Evolutionary conservation across 73 alveolate species (phyloP).

Genomic region (Stentor coeruleus): DNA sequence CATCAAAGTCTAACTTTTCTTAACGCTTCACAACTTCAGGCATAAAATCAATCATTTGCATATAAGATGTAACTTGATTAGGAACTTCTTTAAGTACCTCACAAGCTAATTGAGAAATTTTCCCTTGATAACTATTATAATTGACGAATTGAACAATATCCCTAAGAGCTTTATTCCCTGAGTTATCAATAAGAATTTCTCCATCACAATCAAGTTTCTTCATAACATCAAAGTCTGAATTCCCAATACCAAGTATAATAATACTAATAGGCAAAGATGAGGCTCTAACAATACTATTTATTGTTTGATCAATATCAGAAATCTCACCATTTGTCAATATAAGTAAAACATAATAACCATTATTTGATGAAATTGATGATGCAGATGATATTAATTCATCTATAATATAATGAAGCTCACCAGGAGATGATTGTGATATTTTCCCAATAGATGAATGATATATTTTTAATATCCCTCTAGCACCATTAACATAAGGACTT

Average conservation of each 20-base stretch:
- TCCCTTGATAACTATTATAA: conserved; percentile 49
- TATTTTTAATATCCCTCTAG: conserved; percentile 57
- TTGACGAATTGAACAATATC: conserved; percentile 86
- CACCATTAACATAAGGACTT: conserved; percentile 63
- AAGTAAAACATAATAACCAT: conserved; percentile 71
- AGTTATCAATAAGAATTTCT: conserved; percentile 36
- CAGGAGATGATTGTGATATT: conserved; percentile 65
- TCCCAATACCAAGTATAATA: conserved; percentile 82
- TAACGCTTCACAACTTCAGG: background rate
- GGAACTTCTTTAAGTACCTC: conserved; percentile 23
- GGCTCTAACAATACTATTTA: conserved; percentile 55
- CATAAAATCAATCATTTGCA: background rate
- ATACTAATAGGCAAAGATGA: conserved; percentile 73
- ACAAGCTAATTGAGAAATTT: conserved; percentile 65
- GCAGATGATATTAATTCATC: conserved; percentile 53
- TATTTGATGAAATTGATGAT: conserved; percentile 31
- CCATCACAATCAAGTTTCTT: conserved; percentile 89
- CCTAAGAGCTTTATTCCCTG: conserved; percentile 69
- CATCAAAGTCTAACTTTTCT: too few species aligned
- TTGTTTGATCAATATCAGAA: conserved; percentile 81
- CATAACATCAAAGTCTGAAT: conserved; percentile 71
- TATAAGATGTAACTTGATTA: background rate
- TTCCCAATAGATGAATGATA: conserved; percentile 49
- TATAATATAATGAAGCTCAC: conserved; percentile 62
- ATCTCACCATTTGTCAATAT: conserved; percentile 93